These are phyloP conservation scores for Musa itinerans DNA, from an alignment of 176 grass and related monocot genomes.

Conservation along the genomic window DNA sequence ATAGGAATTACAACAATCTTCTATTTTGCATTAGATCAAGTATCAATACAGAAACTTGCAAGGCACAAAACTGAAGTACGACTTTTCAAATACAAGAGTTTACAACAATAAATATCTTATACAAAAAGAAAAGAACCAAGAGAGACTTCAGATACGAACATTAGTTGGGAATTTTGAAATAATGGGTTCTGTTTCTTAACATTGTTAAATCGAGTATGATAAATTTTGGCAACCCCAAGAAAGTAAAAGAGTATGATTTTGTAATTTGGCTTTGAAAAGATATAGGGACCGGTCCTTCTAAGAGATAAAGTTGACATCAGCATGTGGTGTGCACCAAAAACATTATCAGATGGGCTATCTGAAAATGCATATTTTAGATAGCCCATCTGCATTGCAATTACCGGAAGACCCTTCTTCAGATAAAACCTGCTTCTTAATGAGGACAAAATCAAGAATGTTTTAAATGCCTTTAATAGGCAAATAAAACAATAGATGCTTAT, in stretches of 20 bases:
- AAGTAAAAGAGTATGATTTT: too few relatives aligned
- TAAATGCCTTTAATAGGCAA: neutral
- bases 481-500: neutral
- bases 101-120: neutral
- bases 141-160: neutral
- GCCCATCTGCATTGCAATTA: too few relatives aligned
- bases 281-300: too few relatives aligned
- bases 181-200: neutral
- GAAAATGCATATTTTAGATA: too few relatives aligned
- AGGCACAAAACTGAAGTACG: neutral
- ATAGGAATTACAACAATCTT: neutral
- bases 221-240: neutral
- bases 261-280: too few relatives aligned
- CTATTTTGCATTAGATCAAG: neutral
- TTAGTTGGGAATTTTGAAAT: neutral
- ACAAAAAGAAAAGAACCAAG: neutral
- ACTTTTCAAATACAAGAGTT: neutral
- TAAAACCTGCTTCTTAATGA: too few relatives aligned
- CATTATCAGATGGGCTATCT: too few relatives aligned
- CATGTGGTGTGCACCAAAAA: too few relatives aligned
- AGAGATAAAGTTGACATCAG: too few relatives aligned
- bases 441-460: neutral
- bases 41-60: neutral
- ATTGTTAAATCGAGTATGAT: neutral
- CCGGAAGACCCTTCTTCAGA: too few relatives aligned